Conservation (phyloP, 352 stramenopile genomes). For the Globisporangium iwayamae region DNA sequence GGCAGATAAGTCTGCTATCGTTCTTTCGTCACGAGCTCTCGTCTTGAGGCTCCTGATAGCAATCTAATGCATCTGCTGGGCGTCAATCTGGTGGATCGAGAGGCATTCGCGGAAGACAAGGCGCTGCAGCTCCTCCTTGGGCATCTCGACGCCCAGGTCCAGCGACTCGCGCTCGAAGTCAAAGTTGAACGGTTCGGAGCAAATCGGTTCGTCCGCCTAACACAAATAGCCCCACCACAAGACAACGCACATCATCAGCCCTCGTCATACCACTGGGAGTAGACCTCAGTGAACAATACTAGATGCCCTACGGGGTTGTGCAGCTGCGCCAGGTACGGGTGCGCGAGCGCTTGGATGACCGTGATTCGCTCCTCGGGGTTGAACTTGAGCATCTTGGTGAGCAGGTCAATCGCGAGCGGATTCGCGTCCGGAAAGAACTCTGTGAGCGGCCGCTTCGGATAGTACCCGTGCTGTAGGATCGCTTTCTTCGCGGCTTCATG, state of each 20-base stretch:
- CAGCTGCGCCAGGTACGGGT: conserved; percentile 88
- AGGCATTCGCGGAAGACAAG: conserved; percentile 77
- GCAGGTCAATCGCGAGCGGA: conserved; percentile 77
- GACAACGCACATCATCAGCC: neutral
- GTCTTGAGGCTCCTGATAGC: no score
- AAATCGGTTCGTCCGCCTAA: conserved; percentile 85
- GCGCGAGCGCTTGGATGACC: conserved; percentile 83
- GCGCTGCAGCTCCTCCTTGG: conserved; percentile 81
- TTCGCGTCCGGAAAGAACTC: conserved; percentile 88
- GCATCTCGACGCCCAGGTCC: conserved; percentile 79
- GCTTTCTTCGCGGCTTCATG: conserved; percentile 87
- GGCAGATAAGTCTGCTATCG: no score
- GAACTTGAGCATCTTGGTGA: conserved; percentile 91
- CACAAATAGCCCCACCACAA: conserved; percentile 9
- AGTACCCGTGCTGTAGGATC: conserved; percentile 81
- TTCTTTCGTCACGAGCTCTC: no score
- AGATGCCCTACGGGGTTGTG: conserved; percentile 79
- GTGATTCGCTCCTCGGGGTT: conserved; percentile 93
- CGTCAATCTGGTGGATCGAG: conserved; percentile 67
- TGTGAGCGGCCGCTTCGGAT: conserved; percentile 71
- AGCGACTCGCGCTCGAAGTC: conserved; percentile 84
- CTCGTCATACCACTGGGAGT: neutral
- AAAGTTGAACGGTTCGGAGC: conserved; percentile 76
- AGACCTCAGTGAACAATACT: neutral
- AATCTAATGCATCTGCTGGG: conserved; percentile 55